Evolutionary conservation across 1,139 yeast genomes (phyloP).

Genomic region (Yamadazyma dendronema): DNA sequence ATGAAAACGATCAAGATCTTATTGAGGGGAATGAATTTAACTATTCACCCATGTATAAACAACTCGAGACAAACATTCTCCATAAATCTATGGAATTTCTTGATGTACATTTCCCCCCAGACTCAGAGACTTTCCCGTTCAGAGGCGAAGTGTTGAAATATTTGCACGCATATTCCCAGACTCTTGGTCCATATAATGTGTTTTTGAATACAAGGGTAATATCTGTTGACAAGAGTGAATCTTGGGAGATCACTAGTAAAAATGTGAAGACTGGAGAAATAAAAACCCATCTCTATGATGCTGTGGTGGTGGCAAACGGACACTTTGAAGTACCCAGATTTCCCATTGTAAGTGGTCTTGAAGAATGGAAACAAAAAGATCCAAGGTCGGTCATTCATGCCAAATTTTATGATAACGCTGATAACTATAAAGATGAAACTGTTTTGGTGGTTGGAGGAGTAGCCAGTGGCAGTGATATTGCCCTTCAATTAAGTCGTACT

Average conservation of each 20-base stretch:
- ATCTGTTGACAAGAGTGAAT: conserved; percentile 16
- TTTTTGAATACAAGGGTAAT: conserved; percentile 5
- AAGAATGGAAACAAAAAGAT: conserved; percentile 31
- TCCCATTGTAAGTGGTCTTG: conserved; percentile 44
- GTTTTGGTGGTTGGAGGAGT: conserved; percentile 43
- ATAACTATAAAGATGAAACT: conserved; percentile 29
- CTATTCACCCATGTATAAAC: conserved; percentile 46
- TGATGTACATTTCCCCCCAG: conserved; percentile 32
- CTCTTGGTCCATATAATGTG: conserved; percentile 23
- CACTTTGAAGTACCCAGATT: conserved; percentile 46
- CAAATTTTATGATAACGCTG: conserved; percentile 36
- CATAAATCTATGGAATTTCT: conserved; percentile 43
- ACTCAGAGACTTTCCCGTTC: conserved; percentile 31
- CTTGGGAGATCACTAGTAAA: conserved; percentile 20
- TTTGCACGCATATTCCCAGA: conserved; percentile 28
- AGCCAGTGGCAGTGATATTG: conserved; percentile 48
- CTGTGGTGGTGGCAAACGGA: conserved; percentile 48
- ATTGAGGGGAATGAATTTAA: conserved; percentile 22
- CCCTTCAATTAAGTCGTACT: conserved; percentile 31
- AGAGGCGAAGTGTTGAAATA: conserved; percentile 39
- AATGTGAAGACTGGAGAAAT: conserved; percentile 5
- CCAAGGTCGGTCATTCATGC: conserved; percentile 42
- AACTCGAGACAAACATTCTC: conserved; percentile 47
- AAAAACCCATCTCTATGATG: conserved; percentile 32
- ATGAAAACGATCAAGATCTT: conserved; percentile 27